A percentile compares a stretch with the other conserved stretches of the same genome.
These are phyloP conservation scores for Candida incommunis DNA, from an alignment of 805 yeast species.

Conservation along the genomic window DNA sequence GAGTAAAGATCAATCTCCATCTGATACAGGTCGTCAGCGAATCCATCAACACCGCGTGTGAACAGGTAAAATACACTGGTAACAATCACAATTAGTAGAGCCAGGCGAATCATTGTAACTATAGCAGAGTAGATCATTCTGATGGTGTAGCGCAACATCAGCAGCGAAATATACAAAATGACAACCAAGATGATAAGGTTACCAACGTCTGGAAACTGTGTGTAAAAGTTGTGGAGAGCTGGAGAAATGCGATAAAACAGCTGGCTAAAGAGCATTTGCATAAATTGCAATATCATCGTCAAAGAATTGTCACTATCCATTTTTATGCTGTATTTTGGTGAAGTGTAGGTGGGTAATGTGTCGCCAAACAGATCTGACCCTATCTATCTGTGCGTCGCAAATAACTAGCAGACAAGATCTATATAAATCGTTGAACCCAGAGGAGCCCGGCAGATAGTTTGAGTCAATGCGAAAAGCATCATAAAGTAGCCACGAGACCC, in stretches of 20 bases:
- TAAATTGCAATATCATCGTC: constrained; percentile 1
- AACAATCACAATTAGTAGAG: constrained; percentile 6
- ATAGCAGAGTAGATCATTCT: constrained; percentile 13
- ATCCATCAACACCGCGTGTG: constrained; percentile 7
- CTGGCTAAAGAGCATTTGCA: not conserved
- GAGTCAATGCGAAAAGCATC: no score
- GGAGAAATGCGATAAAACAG: constrained; percentile 5
- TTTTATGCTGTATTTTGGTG: not conserved
- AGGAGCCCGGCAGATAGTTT: no score
- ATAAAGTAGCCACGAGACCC: no score
- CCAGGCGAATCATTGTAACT: constrained; percentile 9
- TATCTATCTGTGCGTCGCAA: no score
- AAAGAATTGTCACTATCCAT: not conserved
- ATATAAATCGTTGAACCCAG: no score
- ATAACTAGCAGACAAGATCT: no score
- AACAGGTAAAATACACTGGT: constrained; percentile 7
- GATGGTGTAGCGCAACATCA: constrained; percentile 12
- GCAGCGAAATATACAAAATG: constrained; percentile 14
- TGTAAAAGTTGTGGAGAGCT: constrained; percentile 4
- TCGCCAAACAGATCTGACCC: no score
- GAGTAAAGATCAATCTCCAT: not conserved
- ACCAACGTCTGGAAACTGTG: constrained; percentile 9
- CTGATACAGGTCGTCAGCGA: not conserved
- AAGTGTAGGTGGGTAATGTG: no score
- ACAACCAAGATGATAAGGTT: constrained; percentile 10